Conservation (phyloP, 345 rosid genomes). For the Salix brachista region DNA sequence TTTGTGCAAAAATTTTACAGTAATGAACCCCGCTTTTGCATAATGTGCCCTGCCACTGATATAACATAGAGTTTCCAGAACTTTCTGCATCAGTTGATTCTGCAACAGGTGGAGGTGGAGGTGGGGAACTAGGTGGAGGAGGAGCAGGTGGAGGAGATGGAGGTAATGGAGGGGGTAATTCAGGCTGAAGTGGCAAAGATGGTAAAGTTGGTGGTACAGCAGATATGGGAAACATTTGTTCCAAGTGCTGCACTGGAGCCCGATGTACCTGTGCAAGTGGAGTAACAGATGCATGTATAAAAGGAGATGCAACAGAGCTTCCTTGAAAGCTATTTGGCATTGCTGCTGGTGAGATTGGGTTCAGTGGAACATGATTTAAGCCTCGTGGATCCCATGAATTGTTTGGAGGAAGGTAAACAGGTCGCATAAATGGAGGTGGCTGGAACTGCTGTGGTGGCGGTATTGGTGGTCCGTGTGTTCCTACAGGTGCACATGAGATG, state of each 20-base stretch:
- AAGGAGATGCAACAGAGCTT: slow-evolving; percentile 56
- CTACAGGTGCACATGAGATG: slow-evolving; percentile 47
- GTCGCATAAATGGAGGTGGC: slow-evolving; percentile 64
- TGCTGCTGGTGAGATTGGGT: slow-evolving; percentile 50
- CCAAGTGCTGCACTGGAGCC: slow-evolving; percentile 56
- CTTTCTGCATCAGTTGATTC: slow-evolving; percentile 42
- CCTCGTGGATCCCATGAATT: slow-evolving; percentile 78
- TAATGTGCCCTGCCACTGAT: slow-evolving; percentile 76
- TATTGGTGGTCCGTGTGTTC: slow-evolving; percentile 51
- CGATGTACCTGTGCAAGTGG: slow-evolving; percentile 72
- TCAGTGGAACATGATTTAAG: slow-evolving; percentile 46
- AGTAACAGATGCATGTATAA: slow-evolving; percentile 65
- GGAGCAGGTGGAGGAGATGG: slow-evolving; percentile 80
- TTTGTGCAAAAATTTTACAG: slow-evolving; percentile 66
- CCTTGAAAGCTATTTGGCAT: slow-evolving; percentile 48
- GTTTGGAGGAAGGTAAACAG: slow-evolving; percentile 57
- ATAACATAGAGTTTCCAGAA: slow-evolving; percentile 41
- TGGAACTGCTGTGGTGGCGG: slow-evolving; percentile 66
- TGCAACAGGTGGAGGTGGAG: slow-evolving; percentile 44
- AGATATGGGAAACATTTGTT: slow-evolving; percentile 54
- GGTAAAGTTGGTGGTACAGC: slow-evolving; percentile 43
- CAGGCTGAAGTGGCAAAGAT: slow-evolving; percentile 42
- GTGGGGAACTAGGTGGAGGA: slow-evolving; percentile 84
- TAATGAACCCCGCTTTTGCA: slow-evolving; percentile 93
- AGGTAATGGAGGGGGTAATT: slow-evolving; percentile 44